phyloP scores from a whole-genome alignment of 2,329 filamentous ascomycete species.

The Parascedosporium putredinis region DNA sequence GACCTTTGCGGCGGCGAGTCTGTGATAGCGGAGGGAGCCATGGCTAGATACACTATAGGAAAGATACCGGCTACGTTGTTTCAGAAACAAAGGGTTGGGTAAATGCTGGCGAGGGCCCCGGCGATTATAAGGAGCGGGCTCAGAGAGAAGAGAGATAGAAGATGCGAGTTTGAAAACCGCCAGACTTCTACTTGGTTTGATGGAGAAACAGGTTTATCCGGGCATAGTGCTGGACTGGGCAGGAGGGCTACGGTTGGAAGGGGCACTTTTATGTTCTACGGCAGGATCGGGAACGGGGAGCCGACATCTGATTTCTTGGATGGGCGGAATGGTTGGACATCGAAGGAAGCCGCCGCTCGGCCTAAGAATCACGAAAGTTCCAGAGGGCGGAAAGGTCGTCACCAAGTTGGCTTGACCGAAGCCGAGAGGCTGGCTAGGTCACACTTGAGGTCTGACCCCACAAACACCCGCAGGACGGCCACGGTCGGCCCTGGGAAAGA shows the following conservation, averaged over 20 bases:
- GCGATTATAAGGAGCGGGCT: not conserved
- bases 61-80: not conserved
- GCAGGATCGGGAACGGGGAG: not conserved
- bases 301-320: not conserved
- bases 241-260: not conserved
- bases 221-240: not conserved
- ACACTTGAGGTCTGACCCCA: not conserved
- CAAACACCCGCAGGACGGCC: slow-evolving; percentile 1
- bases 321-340: not conserved
- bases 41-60: slow-evolving; percentile 17
- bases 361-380: not conserved
- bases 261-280: not conserved
- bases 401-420: slow-evolving; percentile 1
- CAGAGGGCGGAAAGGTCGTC: slow-evolving; percentile 3
- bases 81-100: not conserved
- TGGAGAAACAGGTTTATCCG: not conserved
- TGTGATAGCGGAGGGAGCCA: slow-evolving; percentile 50
- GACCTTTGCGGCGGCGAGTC: slow-evolving; percentile 36
- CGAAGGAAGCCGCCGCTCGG: slow-evolving; percentile 1
- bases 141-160: not conserved
- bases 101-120: not conserved
- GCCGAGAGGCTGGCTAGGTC: too few relatives aligned
- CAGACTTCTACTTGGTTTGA: not conserved
- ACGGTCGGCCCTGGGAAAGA: slow-evolving; percentile 7
- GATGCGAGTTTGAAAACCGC: not conserved